Conservation (phyloP, 2,329 filamentous ascomycete genomes). For the Alternaria sp. region DNA sequence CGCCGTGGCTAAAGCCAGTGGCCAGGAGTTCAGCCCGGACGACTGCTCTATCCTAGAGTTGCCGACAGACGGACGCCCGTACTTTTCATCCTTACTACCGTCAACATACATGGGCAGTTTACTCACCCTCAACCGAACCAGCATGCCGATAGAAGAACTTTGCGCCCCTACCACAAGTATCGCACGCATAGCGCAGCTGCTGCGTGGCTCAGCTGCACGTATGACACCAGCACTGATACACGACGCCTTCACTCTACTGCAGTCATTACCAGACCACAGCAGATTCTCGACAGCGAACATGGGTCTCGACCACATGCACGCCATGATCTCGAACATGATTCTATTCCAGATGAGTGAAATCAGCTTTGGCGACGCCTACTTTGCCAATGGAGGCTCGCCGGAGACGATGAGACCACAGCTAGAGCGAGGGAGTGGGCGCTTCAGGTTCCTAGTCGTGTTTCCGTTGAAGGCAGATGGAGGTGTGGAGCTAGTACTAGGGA, state of each 20-base stretch:
- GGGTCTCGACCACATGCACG: slow-evolving; percentile 36
- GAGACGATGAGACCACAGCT: slow-evolving; percentile 40
- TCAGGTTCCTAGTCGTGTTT: slow-evolving; percentile 40
- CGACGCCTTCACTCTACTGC: slow-evolving; percentile 40
- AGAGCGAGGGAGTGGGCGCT: slow-evolving; percentile 32
- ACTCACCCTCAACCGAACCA: slow-evolving; percentile 38
- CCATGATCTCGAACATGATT: slow-evolving; percentile 41
- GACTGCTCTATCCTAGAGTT: slow-evolving; percentile 43
- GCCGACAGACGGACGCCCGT: slow-evolving; percentile 43
- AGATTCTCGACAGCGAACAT: slow-evolving; percentile 32
- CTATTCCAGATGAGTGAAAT: slow-evolving; percentile 30
- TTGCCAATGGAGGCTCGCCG: slow-evolving; percentile 34
- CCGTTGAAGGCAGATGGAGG: slow-evolving; percentile 39
- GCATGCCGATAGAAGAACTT: slow-evolving; percentile 35
- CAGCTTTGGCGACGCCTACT: slow-evolving; percentile 32
- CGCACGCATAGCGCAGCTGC: slow-evolving; percentile 28
- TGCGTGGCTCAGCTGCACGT: slow-evolving; percentile 32
- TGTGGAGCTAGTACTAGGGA: slow-evolving; percentile 29
- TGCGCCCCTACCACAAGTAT: slow-evolving; percentile 34
- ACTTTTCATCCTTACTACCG: slow-evolving; percentile 39
- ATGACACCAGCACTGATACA: slow-evolving; percentile 39
- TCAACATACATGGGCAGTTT: slow-evolving; percentile 43
- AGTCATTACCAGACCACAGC: slow-evolving; percentile 29
- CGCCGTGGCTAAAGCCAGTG: slow-evolving; percentile 41
- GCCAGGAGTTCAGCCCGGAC: slow-evolving; percentile 16